Evolutionary conservation across 345 rosid species (phyloP).

Genomic region (Orychophragmus violaceus): DNA sequence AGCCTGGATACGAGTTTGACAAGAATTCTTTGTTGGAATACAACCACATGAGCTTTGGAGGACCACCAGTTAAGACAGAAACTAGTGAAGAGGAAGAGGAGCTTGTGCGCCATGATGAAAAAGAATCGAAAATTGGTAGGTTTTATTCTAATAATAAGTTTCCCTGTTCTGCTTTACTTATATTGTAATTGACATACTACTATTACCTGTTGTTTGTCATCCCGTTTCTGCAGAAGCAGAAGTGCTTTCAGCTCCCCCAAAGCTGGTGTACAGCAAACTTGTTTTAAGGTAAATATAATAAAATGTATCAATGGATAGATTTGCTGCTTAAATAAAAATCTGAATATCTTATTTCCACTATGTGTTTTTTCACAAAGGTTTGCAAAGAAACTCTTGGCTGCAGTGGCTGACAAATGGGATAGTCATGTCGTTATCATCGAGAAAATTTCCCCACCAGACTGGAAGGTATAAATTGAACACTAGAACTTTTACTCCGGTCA

Average conservation of each 20-base stretch:
- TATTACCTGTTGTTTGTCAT: neutral
- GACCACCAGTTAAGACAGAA: constrained; percentile 71
- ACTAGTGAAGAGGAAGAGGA: constrained; percentile 73
- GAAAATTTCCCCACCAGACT: constrained; percentile 62
- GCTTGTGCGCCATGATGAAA: constrained; percentile 53
- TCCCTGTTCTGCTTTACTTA: constrained; percentile 2
- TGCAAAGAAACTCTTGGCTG: constrained; percentile 87
- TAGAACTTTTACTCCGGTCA: constrained; percentile 4
- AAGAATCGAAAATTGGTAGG: constrained; percentile 69
- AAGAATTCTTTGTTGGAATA: constrained; percentile 59
- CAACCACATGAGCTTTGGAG: constrained; percentile 96
- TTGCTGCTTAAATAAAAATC: neutral
- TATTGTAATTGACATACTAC: neutral
- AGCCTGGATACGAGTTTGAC: constrained; percentile 81
- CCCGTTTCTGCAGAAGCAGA: constrained; percentile 60
- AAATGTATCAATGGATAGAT: neutral
- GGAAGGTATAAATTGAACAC: constrained; percentile 58
- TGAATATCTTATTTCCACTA: neutral
- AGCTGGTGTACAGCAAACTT: constrained; percentile 90
- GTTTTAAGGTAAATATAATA: constrained; percentile 61
- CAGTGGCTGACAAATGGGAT: constrained; percentile 81
- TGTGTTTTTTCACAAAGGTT: constrained; percentile 44
- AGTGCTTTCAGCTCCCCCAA: constrained; percentile 96
- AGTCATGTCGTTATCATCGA: constrained; percentile 61
- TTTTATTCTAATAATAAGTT: neutral